Conservation (phyloP, 768 basidiomycete species). For the Coprinopsis cinerea region DNA sequence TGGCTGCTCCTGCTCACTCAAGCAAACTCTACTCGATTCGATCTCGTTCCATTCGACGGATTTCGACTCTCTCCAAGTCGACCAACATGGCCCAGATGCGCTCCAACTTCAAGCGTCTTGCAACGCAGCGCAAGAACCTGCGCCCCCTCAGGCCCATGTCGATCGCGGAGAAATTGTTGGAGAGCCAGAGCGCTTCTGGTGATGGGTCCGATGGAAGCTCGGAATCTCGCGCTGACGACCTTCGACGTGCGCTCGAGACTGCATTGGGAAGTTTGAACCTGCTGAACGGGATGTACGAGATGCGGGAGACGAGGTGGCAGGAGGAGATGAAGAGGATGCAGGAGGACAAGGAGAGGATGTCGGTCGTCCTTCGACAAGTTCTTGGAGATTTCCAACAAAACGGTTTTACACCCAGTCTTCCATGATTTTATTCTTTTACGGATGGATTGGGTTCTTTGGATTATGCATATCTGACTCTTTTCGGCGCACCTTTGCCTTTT, state of each 20-base stretch:
- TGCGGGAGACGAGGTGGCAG: conserved; percentile 61
- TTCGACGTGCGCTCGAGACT: conserved; percentile 62
- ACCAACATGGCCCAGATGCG: conserved; percentile 49
- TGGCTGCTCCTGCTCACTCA: conserved; percentile 72
- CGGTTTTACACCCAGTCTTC: too few species aligned
- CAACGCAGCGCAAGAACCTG: conserved; percentile 45
- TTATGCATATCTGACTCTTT: too few species aligned
- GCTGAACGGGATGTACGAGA: conserved; percentile 60
- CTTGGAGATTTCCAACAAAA: conserved; percentile 45
- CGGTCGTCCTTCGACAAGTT: conserved; percentile 60
- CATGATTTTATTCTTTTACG: too few species aligned
- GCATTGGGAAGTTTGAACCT: conserved; percentile 61
- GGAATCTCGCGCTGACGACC: conserved; percentile 53
- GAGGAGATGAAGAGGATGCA: conserved; percentile 63
- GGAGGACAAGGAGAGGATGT: conserved; percentile 64
- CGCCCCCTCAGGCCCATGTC: conserved; percentile 35
- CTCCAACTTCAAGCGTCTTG: conserved; percentile 52
- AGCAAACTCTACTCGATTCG: conserved; percentile 58
- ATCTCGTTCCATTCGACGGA: conserved; percentile 65
- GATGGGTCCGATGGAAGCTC: conserved; percentile 53
- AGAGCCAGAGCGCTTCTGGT: conserved; percentile 35
- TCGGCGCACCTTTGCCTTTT: too few species aligned
- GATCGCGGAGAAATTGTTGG: conserved; percentile 44
- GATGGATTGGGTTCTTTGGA: too few species aligned
- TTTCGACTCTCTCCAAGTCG: conserved; percentile 39